Evolutionary conservation across 139 green algal species (phyloP).

Genomic region (Coelastrella sp.): DNA sequence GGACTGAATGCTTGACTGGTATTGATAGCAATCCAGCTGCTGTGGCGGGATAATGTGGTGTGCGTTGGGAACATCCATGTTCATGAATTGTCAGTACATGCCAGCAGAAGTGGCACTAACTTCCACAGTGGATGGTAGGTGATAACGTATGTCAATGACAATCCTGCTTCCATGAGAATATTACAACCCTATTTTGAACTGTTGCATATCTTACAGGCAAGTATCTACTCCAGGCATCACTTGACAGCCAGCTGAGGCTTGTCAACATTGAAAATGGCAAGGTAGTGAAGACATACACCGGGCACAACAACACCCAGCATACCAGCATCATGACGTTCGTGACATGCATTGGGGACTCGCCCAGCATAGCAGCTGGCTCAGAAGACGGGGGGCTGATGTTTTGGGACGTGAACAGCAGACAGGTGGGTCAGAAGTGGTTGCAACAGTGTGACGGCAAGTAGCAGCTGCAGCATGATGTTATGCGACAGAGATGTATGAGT

Average conservation of each 20-base stretch:
- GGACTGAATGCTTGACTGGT: no score
- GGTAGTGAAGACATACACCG: conserved; percentile 69
- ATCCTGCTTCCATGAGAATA: no score
- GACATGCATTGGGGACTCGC: conserved; percentile 5
- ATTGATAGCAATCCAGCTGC: no score
- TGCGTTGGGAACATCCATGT: no score
- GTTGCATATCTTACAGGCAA: conserved; percentile 32
- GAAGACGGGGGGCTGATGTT: conserved; percentile 86
- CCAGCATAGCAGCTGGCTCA: conserved; percentile 82
- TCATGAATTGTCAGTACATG: no score
- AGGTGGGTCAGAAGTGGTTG: conserved; percentile 46
- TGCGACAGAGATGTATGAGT: no score
- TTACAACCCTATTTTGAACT: no score
- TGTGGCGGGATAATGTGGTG: no score
- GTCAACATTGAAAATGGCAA: conserved; percentile 80
- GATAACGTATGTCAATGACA: no score
- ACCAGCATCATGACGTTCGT: conserved; percentile 52
- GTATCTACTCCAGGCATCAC: conserved; percentile 74
- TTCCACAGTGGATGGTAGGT: no score
- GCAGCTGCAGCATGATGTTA: background rate
- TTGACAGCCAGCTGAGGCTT: conserved; percentile 74
- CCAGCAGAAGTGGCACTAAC: no score
- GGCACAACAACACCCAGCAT: conserved; percentile 66
- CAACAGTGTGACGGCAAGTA: background rate
- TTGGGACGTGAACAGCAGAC: conserved; percentile 84